Base-by-base conservation (phyloP, 352 stramenopile genomes). In the Phytophthora citrophthora region DNA sequence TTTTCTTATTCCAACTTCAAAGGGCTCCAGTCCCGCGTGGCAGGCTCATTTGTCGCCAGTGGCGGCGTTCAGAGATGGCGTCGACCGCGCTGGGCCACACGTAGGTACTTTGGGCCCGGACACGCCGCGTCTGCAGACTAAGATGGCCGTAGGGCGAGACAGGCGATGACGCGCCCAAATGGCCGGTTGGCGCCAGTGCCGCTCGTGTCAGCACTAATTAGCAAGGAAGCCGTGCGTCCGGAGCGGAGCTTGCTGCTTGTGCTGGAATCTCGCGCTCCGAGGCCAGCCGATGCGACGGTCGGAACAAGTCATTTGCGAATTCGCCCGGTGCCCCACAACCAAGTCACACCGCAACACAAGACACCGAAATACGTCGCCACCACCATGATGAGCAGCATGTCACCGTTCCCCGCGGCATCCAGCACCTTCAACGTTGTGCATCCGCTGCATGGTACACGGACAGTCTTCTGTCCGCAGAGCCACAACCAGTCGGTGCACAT, bases 31-130 rank as follows among this genome's bases (percentile, higher is more conserved):
- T 55, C 34, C 47, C 31, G 32, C 40, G 45, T 48, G 45, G 44
- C 43, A 54, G 54, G 64, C 64, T 68, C 60, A 73, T 59, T 68
- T 73, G 36, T 73, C 59, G 58, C 43, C 64, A 69, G 58, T 60
- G 11, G 23, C 20, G 44, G 34, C n/a, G 46, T 41, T 45, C 53
- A 63, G 32, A 53, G 27, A 23, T 38, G 55, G n/a, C 34, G 24
- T 24, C 45, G n/a, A 2, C 48, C 24, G 24, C 15, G n/a, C 38
- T 54, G 46, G 23, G 31, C 60, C 51, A 49, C 57, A 49, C 38
- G 12, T 2, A 3, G 52, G 18, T 12, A 10, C 16, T 31, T 12
- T 47, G 57, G 63, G 45, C 56, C 36, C 15, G 16, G n/a, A 23
- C 2, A 11, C 29, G 60, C 18, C 61, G 16, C 51, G 26, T 58